phyloP scores from a whole-genome alignment of 192 early-diverging fungal species.

The Coemansia sp. region DNA sequence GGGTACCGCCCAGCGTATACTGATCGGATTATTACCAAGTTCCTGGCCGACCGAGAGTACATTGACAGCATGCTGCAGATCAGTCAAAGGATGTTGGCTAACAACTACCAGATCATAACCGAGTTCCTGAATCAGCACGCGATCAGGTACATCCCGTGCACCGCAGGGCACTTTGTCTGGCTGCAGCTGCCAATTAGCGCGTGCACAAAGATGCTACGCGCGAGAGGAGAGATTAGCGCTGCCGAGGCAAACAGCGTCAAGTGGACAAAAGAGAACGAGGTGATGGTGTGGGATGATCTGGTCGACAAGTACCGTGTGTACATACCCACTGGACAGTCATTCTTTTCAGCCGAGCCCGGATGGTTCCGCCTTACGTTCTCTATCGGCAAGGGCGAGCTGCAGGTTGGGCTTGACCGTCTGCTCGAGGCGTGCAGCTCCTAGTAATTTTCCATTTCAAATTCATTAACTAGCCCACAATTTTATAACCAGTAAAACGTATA shows the following conservation, averaged over 20 bases:
- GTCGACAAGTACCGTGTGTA: slow-evolving; percentile 62
- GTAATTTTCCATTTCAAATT: background rate
- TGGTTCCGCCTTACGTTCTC: slow-evolving; percentile 70
- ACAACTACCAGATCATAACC: slow-evolving; percentile 52
- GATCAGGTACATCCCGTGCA: slow-evolving; percentile 60
- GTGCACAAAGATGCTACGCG: slow-evolving; percentile 49
- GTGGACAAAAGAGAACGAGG: slow-evolving; percentile 55
- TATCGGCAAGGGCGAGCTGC: slow-evolving; percentile 50
- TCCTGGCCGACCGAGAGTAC: slow-evolving; percentile 59
- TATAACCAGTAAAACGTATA: background rate
- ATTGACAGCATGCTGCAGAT: slow-evolving; percentile 61
- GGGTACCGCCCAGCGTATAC: slow-evolving; percentile 63
- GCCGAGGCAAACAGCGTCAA: slow-evolving; percentile 2
- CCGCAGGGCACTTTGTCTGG: slow-evolving; percentile 75
- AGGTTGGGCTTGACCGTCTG: slow-evolving; percentile 56
- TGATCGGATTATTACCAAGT: slow-evolving; percentile 58
- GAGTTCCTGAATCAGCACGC: slow-evolving; percentile 46
- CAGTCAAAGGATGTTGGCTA: slow-evolving; percentile 61
- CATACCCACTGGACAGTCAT: slow-evolving; percentile 67
- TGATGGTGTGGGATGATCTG: slow-evolving; percentile 51
- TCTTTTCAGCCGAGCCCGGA: slow-evolving; percentile 59
- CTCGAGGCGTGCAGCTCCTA: slow-evolving; percentile 3
- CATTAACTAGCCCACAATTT: background rate
- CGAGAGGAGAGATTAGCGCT: slow-evolving; percentile 8
- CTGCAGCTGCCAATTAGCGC: slow-evolving; percentile 37